Conservation (phyloP, 2,329 filamentous ascomycete genomes). For the Leptographium galeiforme region DNA sequence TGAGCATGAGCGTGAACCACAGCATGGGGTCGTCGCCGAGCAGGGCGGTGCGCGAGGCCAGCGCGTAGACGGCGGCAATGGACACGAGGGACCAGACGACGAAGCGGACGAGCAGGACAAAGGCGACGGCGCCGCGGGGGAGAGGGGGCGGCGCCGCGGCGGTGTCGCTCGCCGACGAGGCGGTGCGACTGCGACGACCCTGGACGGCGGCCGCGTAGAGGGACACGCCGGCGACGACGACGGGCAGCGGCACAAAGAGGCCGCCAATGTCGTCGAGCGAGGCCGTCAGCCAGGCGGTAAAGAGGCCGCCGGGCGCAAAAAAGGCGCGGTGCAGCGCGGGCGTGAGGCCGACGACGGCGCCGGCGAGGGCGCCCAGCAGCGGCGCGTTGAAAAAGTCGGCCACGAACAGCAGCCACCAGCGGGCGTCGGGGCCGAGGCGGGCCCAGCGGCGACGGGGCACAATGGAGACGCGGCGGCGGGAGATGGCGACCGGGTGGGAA, state of each 20-base stretch:
- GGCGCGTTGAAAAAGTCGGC: slow-evolving; percentile 46
- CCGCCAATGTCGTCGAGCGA: slow-evolving; percentile 48
- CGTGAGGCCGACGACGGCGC: slow-evolving; percentile 44
- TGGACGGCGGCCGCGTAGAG: no score
- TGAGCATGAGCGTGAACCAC: slow-evolving; percentile 44
- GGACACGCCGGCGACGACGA: slow-evolving; percentile 54
- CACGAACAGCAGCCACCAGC: slow-evolving; percentile 22
- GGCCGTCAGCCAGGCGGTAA: slow-evolving; percentile 53
- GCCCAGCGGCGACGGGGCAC: slow-evolving; percentile 16
- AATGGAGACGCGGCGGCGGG: slow-evolving; percentile 14
- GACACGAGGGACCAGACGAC: slow-evolving; percentile 45
- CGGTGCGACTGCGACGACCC: background rate
- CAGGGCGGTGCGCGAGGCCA: slow-evolving; percentile 37
- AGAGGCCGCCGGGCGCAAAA: slow-evolving; percentile 50
- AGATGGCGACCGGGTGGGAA: background rate
- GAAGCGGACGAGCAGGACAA: slow-evolving; percentile 43
- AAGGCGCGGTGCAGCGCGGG: slow-evolving; percentile 47
- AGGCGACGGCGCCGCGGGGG: slow-evolving; percentile 33
- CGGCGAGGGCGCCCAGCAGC: slow-evolving; percentile 44
- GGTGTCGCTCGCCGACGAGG: no score
- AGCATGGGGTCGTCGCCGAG: slow-evolving; percentile 47
- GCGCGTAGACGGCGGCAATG: slow-evolving; percentile 38
- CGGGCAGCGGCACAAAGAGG: slow-evolving; percentile 51
- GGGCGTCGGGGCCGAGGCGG: slow-evolving; percentile 14
- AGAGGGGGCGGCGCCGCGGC: no score